Percentiles rank a stretch among this genome's conserved stretches.
Evolutionary conservation across 352 stramenopile species (phyloP).

Genomic region (Globisporangium cystogenes): DNA sequence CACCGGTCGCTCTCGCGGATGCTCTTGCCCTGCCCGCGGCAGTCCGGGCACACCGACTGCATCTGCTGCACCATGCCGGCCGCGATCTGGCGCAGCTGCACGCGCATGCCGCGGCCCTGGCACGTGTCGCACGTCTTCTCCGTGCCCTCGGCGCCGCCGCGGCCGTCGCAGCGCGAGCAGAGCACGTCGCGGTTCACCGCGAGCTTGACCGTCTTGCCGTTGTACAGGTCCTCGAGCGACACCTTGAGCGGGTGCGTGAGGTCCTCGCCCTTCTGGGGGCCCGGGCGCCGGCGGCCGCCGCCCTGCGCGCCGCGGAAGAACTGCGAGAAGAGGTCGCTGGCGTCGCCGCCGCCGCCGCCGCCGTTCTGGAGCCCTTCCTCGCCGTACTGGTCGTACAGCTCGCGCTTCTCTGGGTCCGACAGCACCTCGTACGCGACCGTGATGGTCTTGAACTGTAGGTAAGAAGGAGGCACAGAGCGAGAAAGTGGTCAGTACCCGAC

Average conservation of each 20-base stretch:
- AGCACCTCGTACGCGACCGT: slow-evolving; percentile 97
- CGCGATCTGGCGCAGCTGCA: slow-evolving; percentile 96
- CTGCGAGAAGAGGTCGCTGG: slow-evolving; percentile 95
- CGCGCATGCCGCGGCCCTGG: slow-evolving; percentile 92
- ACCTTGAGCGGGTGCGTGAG: slow-evolving; percentile 95
- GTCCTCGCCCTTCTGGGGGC: slow-evolving; percentile 95
- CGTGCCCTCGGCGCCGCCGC: slow-evolving; percentile 90
- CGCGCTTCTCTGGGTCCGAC: slow-evolving; percentile 88
- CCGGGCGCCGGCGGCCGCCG: slow-evolving; percentile 48
- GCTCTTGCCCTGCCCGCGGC: slow-evolving; percentile 92
- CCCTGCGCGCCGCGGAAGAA: slow-evolving; percentile 92
- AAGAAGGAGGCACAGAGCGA: too few species aligned
- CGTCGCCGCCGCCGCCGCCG: slow-evolving; percentile 48
- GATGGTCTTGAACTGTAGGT: slow-evolving; percentile 90
- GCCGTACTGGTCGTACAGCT: slow-evolving; percentile 93
- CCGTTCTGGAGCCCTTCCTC: slow-evolving; percentile 96
- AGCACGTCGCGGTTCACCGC: slow-evolving; percentile 95
- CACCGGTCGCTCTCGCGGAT: slow-evolving; percentile 93
- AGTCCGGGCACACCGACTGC: slow-evolving; percentile 92
- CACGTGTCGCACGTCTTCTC: slow-evolving; percentile 93
- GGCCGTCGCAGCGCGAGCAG: slow-evolving; percentile 82
- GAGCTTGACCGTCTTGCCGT: slow-evolving; percentile 98
- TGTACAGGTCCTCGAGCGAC: slow-evolving; percentile 98
- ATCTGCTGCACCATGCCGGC: slow-evolving; percentile 98
- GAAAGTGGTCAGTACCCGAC: too few species aligned